Evolutionary conservation across 1,284 basidiomycete genomes (phyloP), one percentile per base, ranked within the genome.

Genomic region (Moniliella sp.): DNA sequence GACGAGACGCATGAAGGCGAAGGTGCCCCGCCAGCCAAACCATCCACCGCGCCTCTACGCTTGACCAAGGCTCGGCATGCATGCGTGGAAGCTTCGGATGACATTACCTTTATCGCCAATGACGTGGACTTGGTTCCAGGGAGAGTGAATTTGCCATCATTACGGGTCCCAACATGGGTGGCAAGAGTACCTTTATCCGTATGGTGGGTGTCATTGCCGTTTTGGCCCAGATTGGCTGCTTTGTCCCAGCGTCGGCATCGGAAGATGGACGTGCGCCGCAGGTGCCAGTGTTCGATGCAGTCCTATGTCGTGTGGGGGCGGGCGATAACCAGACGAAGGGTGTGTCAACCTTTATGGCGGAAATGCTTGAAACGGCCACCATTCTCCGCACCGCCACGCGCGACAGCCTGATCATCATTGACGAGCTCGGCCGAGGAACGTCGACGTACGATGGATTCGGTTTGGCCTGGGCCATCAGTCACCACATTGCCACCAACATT

Each of bases 371-470:
- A 62, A 97, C 86, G 0, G 86, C 91, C 0, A 84, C 82, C 0
- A 97, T 99, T 50, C 69, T 97, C 28, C 28, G 31, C 31, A 56
- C 80, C 21, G 86, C 91, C 2, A 81, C 83, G 0, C 74, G 74
- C 44, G 75, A 97, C 62, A 93, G 84, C 1, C 65, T 99, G 26
- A 79, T 99, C 45, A 91, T 99, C 57, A 97, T 99, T 35, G 91
- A 99, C 61, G 91, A 99, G 62, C 72, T 99, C 0, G 88, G 88
- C 18, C 69, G 88, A 65, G 88, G 86, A n/a, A 97, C 91, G 1
- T 93, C 84, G 0, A 97, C 91, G 0, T 93, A 93, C 50, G 91
- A 99, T 61, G 91, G 91, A 1, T 97, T 97, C 51, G 91, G 91
- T 8, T 69, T 99, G 1, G 91, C 91, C 0, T 99, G 88, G 86